Base-by-base conservation (phyloP, 78 protist species). In the Emiliania huxleyi region DNA sequence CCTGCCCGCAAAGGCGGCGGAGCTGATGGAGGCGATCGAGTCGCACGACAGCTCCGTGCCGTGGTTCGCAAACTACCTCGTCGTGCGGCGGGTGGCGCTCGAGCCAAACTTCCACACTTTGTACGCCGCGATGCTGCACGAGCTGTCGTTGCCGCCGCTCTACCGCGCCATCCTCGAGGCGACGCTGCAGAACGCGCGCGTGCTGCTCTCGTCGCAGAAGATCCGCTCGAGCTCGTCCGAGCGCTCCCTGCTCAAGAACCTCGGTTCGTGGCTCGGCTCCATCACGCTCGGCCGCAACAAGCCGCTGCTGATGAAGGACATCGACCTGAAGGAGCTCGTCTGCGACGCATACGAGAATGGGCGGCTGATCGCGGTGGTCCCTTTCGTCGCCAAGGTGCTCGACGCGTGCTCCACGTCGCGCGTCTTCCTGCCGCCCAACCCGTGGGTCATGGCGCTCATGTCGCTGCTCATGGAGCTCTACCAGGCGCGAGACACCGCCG, bases 231-330 rank as follows among this genome's bases (percentile, higher is more conserved):
- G 81, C 0, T 45, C 79, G 21, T 25, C 91, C 26, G 99, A 98
- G 90, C 95, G 99, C 43, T 38, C 96, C 33, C 89, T 97, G 45
- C 94, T 99, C 43, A 98, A 98, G 96, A 97, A 97, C 81, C 94
- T 99, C 15, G 99, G 99, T 83, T 44, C 94, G 29, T 99, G 98
- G 99, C 95, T 99, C 2, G 99, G 99, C 45, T 25, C 77, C 88
- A 46, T 95, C 77, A 99, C 99, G 33, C 91, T 99, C 35, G 96
- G 95, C 15, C 71, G 93, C 55, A 98, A 98, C 97, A 96, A 89
- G 79, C 99, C 99, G 23, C 83, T 99, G 48, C 94, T 99, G 38
- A 97, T 94, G 91, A 94, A 93, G 46, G 92, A 97, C 79, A 92
- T 99, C 33, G 95, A 97, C 62, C 93, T 99, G 91, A 92, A 98